phyloP scores from a whole-genome alignment of 441 rosid genomes.

The Rhodomyrtus psidioides region DNA sequence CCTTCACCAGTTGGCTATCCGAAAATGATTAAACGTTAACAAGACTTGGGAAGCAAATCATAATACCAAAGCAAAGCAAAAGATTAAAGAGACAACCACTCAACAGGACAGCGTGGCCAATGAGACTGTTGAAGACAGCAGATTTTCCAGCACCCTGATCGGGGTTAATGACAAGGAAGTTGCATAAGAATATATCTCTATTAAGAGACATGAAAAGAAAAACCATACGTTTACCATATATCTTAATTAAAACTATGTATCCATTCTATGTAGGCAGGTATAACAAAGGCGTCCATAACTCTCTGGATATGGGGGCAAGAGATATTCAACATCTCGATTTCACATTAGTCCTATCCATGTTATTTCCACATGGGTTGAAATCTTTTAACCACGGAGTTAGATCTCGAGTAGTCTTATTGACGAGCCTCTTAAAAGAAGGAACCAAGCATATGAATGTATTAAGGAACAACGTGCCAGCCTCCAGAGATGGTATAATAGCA shows the following conservation, averaged over 20 bases:
- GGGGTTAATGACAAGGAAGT: slow-evolving; percentile 2
- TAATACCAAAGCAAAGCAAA: neutral
- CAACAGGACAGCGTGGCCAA: slow-evolving; percentile 92
- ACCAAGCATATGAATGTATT: no score
- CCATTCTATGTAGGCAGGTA: neutral
- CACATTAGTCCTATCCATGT: no score
- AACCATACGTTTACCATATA: neutral
- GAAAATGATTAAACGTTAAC: slow-evolving; percentile 4
- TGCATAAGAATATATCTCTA: neutral
- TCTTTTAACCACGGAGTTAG: no score
- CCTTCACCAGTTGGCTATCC: slow-evolving; percentile 94
- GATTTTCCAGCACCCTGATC: slow-evolving; percentile 96
- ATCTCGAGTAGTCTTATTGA: no score
- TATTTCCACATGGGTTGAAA: no score
- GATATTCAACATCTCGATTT: no score
- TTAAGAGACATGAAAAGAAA: neutral
- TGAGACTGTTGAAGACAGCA: slow-evolving; percentile 80
- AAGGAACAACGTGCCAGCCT: no score
- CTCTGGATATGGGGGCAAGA: neutral
- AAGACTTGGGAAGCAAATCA: neutral
- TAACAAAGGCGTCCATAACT: neutral
- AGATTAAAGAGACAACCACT: slow-evolving; percentile 18
- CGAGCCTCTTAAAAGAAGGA: no score
- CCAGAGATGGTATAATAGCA: no score
- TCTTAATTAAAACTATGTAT: neutral